Evolutionary conservation across 768 basidiomycete genomes (phyloP).

Genomic region (Agrocybe praecox): DNA sequence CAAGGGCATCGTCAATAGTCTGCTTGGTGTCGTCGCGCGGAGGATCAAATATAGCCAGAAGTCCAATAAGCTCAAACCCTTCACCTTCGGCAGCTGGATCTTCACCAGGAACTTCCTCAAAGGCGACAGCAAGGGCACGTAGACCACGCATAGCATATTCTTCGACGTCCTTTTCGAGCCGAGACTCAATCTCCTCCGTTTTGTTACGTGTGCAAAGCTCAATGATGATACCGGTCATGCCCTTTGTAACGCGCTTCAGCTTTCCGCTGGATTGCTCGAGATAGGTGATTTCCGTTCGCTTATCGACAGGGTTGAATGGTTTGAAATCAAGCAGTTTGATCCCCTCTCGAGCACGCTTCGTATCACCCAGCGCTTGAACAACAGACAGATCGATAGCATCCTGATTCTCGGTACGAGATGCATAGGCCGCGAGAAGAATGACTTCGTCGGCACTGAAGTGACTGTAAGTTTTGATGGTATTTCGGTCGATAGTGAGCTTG

Average conservation of each 20-base stretch:
- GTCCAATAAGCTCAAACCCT: conserved; percentile 96
- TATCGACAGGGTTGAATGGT: conserved; percentile 99
- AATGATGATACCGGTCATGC: conserved; percentile 99
- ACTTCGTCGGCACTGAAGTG: conserved; percentile 88
- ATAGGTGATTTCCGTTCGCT: conserved; percentile 99
- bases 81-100: conserved; percentile 87
- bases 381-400: conserved; percentile 95
- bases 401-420: conserved; percentile 98
- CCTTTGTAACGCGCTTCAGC: conserved; percentile 98
- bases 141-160: conserved; percentile 96
- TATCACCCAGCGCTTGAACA: conserved; percentile 75
- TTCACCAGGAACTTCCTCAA: conserved; percentile 87
- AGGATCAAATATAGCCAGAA: conserved; percentile 97
- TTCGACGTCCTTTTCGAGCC: conserved; percentile 92
- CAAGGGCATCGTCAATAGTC: conserved; percentile 96
- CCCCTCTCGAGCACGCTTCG: conserved; percentile 76
- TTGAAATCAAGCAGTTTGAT: conserved; percentile 99
- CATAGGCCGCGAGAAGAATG: conserved; percentile 92
- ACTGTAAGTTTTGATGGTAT: conserved; percentile 89
- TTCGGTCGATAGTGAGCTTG: conserved; percentile 96
- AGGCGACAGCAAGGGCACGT: conserved; percentile 95
- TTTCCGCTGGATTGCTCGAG: conserved; percentile 89
- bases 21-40: conserved; percentile 98
- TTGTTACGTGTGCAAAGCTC: conserved; percentile 98
- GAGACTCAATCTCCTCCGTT: conserved; percentile 88